These are phyloP conservation scores for Rhizophora mangle DNA, from an alignment of 345 rosid species.

Conservation along the genomic window DNA sequence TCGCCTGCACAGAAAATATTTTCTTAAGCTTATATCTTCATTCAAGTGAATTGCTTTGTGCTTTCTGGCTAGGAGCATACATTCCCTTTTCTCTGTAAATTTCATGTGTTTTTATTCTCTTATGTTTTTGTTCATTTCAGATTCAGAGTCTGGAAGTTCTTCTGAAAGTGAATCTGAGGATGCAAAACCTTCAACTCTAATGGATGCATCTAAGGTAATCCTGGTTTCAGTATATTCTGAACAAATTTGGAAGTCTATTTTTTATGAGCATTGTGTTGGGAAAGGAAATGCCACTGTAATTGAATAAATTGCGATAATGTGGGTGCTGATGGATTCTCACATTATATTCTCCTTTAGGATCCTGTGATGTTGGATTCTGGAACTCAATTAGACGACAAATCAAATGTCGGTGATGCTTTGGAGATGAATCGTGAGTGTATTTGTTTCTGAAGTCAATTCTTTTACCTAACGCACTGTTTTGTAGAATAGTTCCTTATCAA, in stretches of 20 bases:
- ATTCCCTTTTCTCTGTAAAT: too few species aligned
- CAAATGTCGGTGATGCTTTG: constrained; percentile 29
- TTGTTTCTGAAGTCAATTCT: neutral
- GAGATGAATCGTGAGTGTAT: constrained; percentile 62
- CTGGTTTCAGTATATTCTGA: constrained; percentile 1
- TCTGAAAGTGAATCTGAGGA: constrained; percentile 53
- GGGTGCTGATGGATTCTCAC: neutral
- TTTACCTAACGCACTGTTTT: neutral
- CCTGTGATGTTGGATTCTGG: constrained; percentile 39
- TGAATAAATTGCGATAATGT: too few species aligned
- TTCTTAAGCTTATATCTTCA: too few species aligned
- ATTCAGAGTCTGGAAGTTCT: constrained; percentile 54
- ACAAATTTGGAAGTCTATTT: neutral
- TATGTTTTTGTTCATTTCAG: constrained; percentile 31
- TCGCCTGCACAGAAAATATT: too few species aligned
- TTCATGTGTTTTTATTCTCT: neutral
- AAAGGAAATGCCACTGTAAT: neutral
- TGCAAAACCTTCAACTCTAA: constrained; percentile 43
- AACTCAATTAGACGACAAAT: constrained; percentile 44
- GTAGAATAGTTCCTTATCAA: neutral
- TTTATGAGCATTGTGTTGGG: neutral
- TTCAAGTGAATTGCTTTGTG: too few species aligned
- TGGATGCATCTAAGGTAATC: constrained; percentile 46
- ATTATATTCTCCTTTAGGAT: constrained; percentile 29
- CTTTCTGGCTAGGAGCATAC: too few species aligned